phyloP scores from a whole-genome alignment of 805 yeast genomes.

The Alloascoidea hylecoeti region DNA sequence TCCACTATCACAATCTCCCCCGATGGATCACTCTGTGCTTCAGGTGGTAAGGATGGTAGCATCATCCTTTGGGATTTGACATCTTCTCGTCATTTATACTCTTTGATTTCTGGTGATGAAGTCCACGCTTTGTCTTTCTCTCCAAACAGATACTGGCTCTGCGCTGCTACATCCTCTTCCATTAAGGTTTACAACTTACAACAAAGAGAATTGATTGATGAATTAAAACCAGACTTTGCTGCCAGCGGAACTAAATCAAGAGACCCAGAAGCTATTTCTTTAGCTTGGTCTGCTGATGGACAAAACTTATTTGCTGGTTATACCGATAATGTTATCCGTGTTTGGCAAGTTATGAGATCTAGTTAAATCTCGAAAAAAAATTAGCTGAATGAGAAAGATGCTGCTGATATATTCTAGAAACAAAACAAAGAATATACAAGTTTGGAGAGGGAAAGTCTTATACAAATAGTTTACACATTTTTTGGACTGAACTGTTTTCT shows the following conservation, averaged over 20 bases:
- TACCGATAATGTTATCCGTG: slow-evolving; percentile 99
- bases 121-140: slow-evolving; percentile 98
- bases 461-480: no score
- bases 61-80: slow-evolving; percentile 97
- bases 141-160: slow-evolving; percentile 99
- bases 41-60: slow-evolving; percentile 99
- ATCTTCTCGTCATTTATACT: slow-evolving; percentile 76
- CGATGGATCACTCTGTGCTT: slow-evolving; percentile 98
- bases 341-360: slow-evolving; percentile 95
- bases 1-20: slow-evolving; percentile 96
- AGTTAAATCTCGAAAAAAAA: slow-evolving; percentile 8
- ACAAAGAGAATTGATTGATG: slow-evolving; percentile 88
- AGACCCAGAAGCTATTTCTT: slow-evolving; percentile 96
- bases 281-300: slow-evolving; percentile 99
- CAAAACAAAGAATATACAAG: no score
- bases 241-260: slow-evolving; percentile 70
- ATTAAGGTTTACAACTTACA: slow-evolving; percentile 97
- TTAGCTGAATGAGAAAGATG: no score
- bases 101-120: slow-evolving; percentile 91
- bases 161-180: slow-evolving; percentile 97
- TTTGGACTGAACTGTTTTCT: no score
- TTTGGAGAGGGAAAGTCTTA: no score
- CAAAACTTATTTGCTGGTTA: slow-evolving; percentile 99
- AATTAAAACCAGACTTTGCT: slow-evolving; percentile 96
- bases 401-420: no score